phyloP scores from a whole-genome alignment of 441 rosid genomes.

The Adansonia gregorii region DNA sequence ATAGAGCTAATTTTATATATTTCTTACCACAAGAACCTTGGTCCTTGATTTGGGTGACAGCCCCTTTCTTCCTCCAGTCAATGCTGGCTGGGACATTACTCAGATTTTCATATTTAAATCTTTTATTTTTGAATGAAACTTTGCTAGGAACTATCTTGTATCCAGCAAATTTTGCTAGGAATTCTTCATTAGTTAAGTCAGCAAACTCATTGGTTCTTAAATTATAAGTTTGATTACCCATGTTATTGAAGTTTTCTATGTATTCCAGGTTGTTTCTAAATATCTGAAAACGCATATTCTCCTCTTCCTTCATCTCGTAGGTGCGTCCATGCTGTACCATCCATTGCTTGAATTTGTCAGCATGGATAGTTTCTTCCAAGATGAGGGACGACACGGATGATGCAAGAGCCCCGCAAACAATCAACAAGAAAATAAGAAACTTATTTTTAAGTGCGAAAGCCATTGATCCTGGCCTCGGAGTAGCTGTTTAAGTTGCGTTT shows the following conservation, averaged over 20 bases:
- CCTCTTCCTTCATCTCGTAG: conserved; percentile 24
- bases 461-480: conserved; percentile 26
- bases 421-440: background rate
- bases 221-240: conserved; percentile 23
- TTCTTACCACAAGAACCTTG: conserved; percentile 49
- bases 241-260: conserved; percentile 26
- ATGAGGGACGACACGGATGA: conserved; percentile 2
- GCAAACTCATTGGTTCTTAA: conserved; percentile 28
- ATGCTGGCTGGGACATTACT: conserved; percentile 30
- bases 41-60: conserved; percentile 41
- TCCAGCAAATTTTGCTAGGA: conserved; percentile 3
- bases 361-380: conserved; percentile 27
- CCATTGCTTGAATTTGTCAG: conserved; percentile 31
- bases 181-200: conserved; percentile 28
- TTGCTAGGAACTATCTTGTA: background rate
- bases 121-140: background rate
- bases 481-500: no score
- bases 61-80: conserved; percentile 53
- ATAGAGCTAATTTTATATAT: background rate
- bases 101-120: conserved; percentile 33
- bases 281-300: conserved; percentile 28
- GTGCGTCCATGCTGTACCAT: conserved; percentile 24
- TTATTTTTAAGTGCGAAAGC: conserved; percentile 24
- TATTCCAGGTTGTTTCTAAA: conserved; percentile 28
- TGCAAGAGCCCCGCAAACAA: conserved; percentile 11